Evolutionary conservation across 345 rosid species (phyloP).

Genomic region (Arabis alpina): DNA sequence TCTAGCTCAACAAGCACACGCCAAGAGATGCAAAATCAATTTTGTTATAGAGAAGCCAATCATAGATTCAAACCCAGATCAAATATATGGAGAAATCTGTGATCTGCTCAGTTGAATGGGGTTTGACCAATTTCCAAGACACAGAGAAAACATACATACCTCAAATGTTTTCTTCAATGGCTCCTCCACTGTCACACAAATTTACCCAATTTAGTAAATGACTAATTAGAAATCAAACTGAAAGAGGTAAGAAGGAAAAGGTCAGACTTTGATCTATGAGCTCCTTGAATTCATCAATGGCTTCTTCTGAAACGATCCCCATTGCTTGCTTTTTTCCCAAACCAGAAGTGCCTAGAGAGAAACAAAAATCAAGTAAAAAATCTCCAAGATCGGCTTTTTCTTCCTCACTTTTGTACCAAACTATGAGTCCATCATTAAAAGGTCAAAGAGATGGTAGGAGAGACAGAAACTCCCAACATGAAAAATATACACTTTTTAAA

Average conservation of each 20-base stretch:
- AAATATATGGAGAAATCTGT: slow-evolving; percentile 14
- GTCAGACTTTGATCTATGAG: slow-evolving; percentile 73
- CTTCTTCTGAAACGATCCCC: slow-evolving; percentile 68
- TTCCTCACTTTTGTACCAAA: slow-evolving; percentile 34
- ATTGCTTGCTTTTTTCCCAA: slow-evolving; percentile 30
- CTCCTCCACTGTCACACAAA: slow-evolving; percentile 59
- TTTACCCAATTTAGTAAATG: slow-evolving; percentile 22
- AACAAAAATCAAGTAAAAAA: background rate
- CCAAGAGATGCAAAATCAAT: slow-evolving; percentile 12
- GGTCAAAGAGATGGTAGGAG: slow-evolving; percentile 43
- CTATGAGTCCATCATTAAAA: slow-evolving; percentile 37
- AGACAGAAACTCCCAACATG: slow-evolving; percentile 22
- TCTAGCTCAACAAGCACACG: background rate
- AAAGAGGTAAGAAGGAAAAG: slow-evolving; percentile 28
- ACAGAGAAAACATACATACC: slow-evolving; percentile 46
- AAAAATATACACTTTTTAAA: slow-evolving; percentile 24
- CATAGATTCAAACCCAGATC: slow-evolving; percentile 21
- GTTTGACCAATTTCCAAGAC: slow-evolving; percentile 25
- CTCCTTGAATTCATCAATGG: slow-evolving; percentile 65
- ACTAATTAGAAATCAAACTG: slow-evolving; percentile 33
- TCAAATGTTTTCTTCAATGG: slow-evolving; percentile 59
- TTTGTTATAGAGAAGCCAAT: background rate
- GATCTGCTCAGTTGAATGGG: slow-evolving; percentile 31
- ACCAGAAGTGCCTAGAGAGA: slow-evolving; percentile 15
- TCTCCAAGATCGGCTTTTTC: slow-evolving; percentile 25